These are phyloP conservation scores for Blastocystis sp. DNA, from an alignment of 352 stramenopile species.

Conservation along the genomic window DNA sequence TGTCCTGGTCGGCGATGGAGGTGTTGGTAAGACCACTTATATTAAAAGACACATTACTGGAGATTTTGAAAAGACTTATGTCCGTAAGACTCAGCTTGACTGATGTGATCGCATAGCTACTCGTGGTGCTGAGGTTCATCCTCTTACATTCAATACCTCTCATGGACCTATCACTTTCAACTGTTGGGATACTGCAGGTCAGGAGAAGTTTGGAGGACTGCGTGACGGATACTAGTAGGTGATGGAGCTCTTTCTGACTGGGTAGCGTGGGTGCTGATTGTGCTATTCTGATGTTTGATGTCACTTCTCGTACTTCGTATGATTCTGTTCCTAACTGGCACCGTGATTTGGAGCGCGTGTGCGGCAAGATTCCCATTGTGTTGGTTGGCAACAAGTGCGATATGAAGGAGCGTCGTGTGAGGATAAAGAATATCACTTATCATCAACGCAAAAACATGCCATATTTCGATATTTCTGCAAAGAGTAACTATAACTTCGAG, in stretches of 20 bases:
- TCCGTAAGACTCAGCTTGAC: constrained; percentile 68
- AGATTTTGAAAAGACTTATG: constrained; percentile 99
- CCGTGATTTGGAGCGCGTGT: constrained; percentile 95
- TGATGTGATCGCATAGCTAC: constrained; percentile 73
- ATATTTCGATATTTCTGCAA: constrained; percentile 99
- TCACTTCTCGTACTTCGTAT: constrained; percentile 99
- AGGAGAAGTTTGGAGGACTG: constrained; percentile 95
- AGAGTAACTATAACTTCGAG: constrained; percentile 99
- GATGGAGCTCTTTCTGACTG: neutral
- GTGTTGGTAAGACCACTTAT: constrained; percentile 99
- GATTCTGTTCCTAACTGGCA: constrained; percentile 99
- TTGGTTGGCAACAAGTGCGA: constrained; percentile 98
- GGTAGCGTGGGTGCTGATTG: constrained; percentile 92
- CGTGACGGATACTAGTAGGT: constrained; percentile 86
- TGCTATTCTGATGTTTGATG: constrained; percentile 99
- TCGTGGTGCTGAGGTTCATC: constrained; percentile 97
- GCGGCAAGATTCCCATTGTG: constrained; percentile 99
- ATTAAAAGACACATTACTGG: constrained; percentile 99
- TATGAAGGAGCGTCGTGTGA: constrained; percentile 99
- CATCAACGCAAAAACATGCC: constrained; percentile 99
- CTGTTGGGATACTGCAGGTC: constrained; percentile 98
- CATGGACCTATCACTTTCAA: constrained; percentile 98
- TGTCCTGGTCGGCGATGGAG: constrained; percentile 98
- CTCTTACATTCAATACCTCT: constrained; percentile 97
- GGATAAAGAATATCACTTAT: constrained; percentile 99